Percentiles rank a stretch among this genome's conserved stretches.
These are phyloP conservation scores for Dentipellis sp. DNA, from an alignment of 768 basidiomycete species.

Conservation along the genomic window DNA sequence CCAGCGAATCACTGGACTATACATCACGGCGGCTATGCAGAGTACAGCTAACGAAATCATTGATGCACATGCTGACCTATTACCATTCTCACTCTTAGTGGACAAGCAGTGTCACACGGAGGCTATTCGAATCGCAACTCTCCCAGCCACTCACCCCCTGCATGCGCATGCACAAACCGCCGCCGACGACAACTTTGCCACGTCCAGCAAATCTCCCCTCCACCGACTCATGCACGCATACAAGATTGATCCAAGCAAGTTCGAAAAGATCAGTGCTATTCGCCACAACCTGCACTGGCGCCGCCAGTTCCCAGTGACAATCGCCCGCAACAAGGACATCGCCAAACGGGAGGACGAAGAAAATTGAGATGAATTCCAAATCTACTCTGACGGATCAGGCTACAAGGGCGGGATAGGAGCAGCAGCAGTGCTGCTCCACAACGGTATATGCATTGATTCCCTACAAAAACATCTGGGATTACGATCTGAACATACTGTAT, in stretches of 20 bases:
- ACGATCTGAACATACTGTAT: neutral
- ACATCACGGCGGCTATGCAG: constrained; percentile 15
- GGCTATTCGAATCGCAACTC: constrained; percentile 8
- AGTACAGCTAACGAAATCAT: constrained; percentile 8
- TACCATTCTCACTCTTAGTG: constrained; percentile 2
- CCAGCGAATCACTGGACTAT: constrained; percentile 14
- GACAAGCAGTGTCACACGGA: constrained; percentile 3
- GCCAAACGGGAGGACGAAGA: neutral
- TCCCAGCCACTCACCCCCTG: constrained; percentile 11
- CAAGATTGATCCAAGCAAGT: neutral
- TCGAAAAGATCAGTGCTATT: constrained; percentile 8
- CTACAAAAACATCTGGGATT: neutral
- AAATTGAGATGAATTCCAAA: neutral
- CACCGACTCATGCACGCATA: constrained; percentile 9
- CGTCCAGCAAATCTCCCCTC: constrained; percentile 1
- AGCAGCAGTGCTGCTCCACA: constrained; percentile 5
- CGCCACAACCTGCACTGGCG: neutral
- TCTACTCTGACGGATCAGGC: constrained; percentile 17
- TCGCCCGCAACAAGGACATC: neutral
- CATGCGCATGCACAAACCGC: neutral
- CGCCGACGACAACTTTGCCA: neutral
- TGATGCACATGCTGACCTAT: constrained; percentile 10
- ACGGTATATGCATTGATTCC: no score
- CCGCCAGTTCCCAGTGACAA: neutral
- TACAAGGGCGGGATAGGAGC: constrained; percentile 11